Evolutionary conservation across 164 flowering plant species (phyloP), one percentile per base, ranked within the genome.

Genomic region (Kalanchoe fedtschenkoi): DNA sequence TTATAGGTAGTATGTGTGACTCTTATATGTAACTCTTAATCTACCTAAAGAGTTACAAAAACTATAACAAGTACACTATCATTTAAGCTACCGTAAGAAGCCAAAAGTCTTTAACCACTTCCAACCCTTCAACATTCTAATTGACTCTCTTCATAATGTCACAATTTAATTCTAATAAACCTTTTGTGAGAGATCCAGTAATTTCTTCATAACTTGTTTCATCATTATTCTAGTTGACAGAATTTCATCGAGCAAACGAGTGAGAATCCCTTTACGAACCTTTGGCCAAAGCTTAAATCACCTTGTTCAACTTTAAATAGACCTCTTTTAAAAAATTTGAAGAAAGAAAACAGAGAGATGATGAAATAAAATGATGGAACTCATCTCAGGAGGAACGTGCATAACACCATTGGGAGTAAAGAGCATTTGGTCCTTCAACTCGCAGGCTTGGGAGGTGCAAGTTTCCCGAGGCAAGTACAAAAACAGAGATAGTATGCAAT

Each of bases 401-500:
- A 87, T 89, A 67, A 87, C 95, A 67, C 96, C 95, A 75, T 88
- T 95, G 44, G 99, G 96, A 34, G 97, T 82, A 30, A 85, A 73
- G 65, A 91, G 68, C 32, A 87, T 54, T 58, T 85, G 77, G 65
- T 76, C 65, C 60, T 78, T 82, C 29, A 88, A 57, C 68, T 74
- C 76, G 62, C 14, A 53, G 66, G 74, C 76, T 77, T 84, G 56
- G 95, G 68, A 62, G 93, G 85, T 42, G 60, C 46, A 63, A 89
- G 71, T 68, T 87, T 91, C 21, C 97, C 96, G 6, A 95, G 89
- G 78, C 97, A 91, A 5, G 96, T 87, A 65, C 79, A 88, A 75
- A 78, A 95, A 75, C 99, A 95, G 60, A 95, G 97, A 68, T 95
- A 88, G 70, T 95, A 95, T 58, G 87, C 97, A 69, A 95, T 91